A percentile compares a stretch with the other conserved stretches of the same genome.
Evolutionary conservation across 805 yeast genomes (phyloP).

Genomic region (Starmerella bacillaris): DNA sequence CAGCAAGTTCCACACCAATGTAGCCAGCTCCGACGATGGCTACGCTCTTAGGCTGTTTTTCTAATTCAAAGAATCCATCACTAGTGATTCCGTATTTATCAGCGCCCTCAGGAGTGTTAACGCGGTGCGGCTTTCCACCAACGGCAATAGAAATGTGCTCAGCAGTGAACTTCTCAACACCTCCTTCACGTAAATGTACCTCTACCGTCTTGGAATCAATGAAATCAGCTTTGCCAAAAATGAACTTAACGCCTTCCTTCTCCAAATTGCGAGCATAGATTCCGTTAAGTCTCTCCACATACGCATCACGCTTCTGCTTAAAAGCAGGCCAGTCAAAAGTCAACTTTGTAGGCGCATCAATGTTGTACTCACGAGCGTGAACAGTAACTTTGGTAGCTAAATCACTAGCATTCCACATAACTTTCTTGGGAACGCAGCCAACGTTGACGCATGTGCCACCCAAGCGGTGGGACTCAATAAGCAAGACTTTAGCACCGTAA

Average conservation of each 20-base stretch:
- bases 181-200: conserved; percentile 50
- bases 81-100: conserved; percentile 62
- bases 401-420: conserved; percentile 96
- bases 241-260: conserved; percentile 74
- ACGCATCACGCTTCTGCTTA: conserved; percentile 83
- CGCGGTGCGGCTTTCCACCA: conserved; percentile 72
- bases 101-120: conserved; percentile 57
- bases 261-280: conserved; percentile 75
- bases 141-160: conserved; percentile 78
- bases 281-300: conserved; percentile 71
- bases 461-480: conserved; percentile 61
- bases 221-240: conserved; percentile 77
- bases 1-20: conserved; percentile 89
- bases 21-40: conserved; percentile 97
- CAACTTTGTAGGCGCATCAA: conserved; percentile 37
- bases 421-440: conserved; percentile 97
- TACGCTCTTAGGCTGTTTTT: conserved; percentile 71
- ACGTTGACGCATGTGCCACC: conserved; percentile 99
- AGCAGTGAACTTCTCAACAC: conserved; percentile 46
- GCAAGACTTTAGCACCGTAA: conserved; percentile 72
- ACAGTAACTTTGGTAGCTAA: conserved; percentile 57
- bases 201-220: conserved; percentile 38
- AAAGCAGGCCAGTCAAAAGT: conserved; percentile 68
- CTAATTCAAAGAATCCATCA: conserved; percentile 76
- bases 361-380: conserved; percentile 63